Conservation (phyloP, 106 monocot species). For the Phalaenopsis aphrodite region DNA sequence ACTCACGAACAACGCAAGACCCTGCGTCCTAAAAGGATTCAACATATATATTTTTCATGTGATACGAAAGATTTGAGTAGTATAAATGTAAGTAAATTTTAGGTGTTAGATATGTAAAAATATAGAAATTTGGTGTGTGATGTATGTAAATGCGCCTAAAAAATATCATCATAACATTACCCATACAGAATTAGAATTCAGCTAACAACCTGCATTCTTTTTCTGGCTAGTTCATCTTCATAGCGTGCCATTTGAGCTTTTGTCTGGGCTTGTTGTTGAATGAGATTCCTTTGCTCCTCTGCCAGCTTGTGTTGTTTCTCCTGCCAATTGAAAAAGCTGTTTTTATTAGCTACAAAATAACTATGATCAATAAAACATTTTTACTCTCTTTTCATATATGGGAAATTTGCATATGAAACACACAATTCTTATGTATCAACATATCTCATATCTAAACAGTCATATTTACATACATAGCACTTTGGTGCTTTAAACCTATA, state of each 20-base stretch:
- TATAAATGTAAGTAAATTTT: too few species aligned
- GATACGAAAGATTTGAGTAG: too few species aligned
- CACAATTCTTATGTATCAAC: too few species aligned
- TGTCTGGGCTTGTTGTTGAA: constrained; percentile 80
- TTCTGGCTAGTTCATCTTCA: constrained; percentile 92
- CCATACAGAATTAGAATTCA: background rate
- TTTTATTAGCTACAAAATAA: background rate
- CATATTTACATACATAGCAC: too few species aligned
- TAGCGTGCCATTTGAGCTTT: constrained; percentile 88
- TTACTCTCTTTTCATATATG: background rate
- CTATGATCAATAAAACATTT: background rate
- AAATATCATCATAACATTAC: background rate
- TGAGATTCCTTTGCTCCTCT: constrained; percentile 66
- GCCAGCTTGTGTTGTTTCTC: constrained; percentile 70
- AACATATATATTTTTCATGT: too few species aligned
- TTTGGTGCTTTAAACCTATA: too few species aligned
- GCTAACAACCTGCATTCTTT: constrained; percentile 80
- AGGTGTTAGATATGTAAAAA: too few species aligned
- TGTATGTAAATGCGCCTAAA: background rate
- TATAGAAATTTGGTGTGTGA: too few species aligned
- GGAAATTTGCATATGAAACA: background rate
- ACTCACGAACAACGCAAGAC: too few species aligned
- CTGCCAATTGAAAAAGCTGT: constrained; percentile 16
- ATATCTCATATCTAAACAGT: too few species aligned
- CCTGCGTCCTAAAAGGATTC: too few species aligned